phyloP scores from a whole-genome alignment of 2,329 filamentous ascomycete species.

The Anisogramma anomala region DNA sequence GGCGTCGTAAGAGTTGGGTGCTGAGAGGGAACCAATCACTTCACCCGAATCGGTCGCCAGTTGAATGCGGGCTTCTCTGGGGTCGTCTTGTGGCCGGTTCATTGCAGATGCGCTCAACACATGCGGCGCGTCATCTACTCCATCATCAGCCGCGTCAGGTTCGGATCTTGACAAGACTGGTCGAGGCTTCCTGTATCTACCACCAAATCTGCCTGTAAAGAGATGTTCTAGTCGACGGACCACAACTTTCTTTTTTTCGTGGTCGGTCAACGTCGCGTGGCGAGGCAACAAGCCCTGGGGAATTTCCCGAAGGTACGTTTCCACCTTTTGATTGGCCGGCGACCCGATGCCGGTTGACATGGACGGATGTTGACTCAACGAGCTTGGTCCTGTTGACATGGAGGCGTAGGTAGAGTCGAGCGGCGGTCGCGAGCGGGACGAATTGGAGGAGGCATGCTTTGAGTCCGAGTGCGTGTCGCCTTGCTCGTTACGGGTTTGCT shows the following conservation, averaged over 20 bases:
- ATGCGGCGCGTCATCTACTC: slow-evolving; percentile 9
- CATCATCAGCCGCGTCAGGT: slow-evolving; percentile 7
- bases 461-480: slow-evolving; percentile 34
- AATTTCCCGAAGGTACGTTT: slow-evolving; percentile 61
- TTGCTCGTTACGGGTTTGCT: slow-evolving; percentile 29
- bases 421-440: slow-evolving; percentile 40
- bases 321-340: slow-evolving; percentile 46
- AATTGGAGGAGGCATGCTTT: slow-evolving; percentile 45
- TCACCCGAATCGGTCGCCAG: too few species aligned
- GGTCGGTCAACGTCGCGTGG: slow-evolving; percentile 53
- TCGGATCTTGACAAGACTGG: slow-evolving; percentile 16
- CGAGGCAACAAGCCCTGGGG: slow-evolving; percentile 56
- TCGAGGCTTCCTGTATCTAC: slow-evolving; percentile 22
- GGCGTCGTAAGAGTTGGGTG: slow-evolving; percentile 37
- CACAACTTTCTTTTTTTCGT: slow-evolving; percentile 63
- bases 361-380: slow-evolving; percentile 27
- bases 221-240: slow-evolving; percentile 68
- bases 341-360: slow-evolving; percentile 28
- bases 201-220: slow-evolving; percentile 58
- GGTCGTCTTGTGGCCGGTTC: slow-evolving; percentile 20
- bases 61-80: slow-evolving; percentile 40
- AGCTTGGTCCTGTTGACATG: slow-evolving; percentile 40
- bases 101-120: neutral
- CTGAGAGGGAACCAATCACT: too few species aligned
- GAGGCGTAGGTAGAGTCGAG: slow-evolving; percentile 58